Evolutionary conservation across 805 yeast species (phyloP).

Genomic region (Wickerhamiella allomyrinae): DNA sequence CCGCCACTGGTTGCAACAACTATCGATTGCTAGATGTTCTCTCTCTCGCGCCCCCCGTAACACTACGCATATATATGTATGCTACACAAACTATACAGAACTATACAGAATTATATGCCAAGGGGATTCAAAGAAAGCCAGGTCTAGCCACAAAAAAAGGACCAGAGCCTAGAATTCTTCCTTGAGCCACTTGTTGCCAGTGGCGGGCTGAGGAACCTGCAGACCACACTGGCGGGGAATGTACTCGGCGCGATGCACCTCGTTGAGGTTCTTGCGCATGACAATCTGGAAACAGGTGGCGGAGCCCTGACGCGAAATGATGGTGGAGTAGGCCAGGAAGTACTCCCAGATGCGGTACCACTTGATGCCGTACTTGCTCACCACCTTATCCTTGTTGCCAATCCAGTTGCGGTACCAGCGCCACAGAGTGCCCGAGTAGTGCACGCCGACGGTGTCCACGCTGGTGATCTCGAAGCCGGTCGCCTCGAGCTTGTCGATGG

Average conservation of each 20-base stretch:
- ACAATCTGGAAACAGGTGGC: conserved; percentile 86
- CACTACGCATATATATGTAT: too few species aligned
- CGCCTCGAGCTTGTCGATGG: conserved; percentile 59
- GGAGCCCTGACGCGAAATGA: conserved; percentile 83
- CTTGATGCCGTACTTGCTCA: conserved; percentile 68
- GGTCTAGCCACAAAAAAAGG: too few species aligned
- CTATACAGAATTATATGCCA: background rate
- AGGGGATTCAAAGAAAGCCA: background rate
- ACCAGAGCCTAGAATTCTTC: conserved; percentile 5
- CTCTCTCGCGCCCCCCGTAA: too few species aligned
- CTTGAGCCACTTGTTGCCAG: conserved; percentile 23
- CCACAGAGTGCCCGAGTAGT: conserved; percentile 82
- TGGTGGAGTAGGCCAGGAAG: conserved; percentile 70
- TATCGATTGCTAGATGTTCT: too few species aligned
- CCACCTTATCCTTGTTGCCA: conserved; percentile 60
- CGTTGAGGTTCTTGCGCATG: conserved; percentile 76
- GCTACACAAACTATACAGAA: background rate
- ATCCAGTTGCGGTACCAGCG: conserved; percentile 93
- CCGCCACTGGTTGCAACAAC: too few species aligned
- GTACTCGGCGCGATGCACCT: conserved; percentile 70
- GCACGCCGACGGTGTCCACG: conserved; percentile 81
- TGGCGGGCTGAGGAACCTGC: conserved; percentile 27
- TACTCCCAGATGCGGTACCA: conserved; percentile 93
- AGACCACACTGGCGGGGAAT: conserved; percentile 68
- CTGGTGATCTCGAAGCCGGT: conserved; percentile 77